Percentiles rank a stretch among this genome's conserved stretches.
phyloP scores from a whole-genome alignment of 108 stramenopile genomes.

The Stephanodiscus minutulus region DNA sequence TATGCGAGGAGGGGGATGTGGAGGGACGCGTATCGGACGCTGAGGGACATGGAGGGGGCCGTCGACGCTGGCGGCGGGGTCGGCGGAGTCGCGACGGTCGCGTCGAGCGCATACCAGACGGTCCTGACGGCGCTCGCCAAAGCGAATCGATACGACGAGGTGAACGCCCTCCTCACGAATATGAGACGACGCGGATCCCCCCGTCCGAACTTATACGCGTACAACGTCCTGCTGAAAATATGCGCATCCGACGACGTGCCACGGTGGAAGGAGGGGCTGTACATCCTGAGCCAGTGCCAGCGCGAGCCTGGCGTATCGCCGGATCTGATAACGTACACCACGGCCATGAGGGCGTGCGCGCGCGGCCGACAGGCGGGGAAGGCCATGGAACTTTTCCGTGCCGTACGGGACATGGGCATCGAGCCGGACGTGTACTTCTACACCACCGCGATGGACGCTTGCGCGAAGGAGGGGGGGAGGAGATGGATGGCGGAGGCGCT shows the following conservation, averaged over 20 bases:
- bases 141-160: conserved; percentile 51
- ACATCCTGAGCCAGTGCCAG: conserved; percentile 66
- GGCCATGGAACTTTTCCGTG: conserved; percentile 66
- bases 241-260: conserved; percentile 54
- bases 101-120: conserved; percentile 56
- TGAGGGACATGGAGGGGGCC: conserved; percentile 59
- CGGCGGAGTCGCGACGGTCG: background rate
- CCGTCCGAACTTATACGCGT: conserved; percentile 60
- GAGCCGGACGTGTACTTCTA: conserved; percentile 75
- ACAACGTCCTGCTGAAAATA: conserved; percentile 66
- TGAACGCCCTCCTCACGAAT: conserved; percentile 51
- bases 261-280: conserved; percentile 70
- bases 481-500: conserved; percentile 49
- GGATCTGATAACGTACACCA: conserved; percentile 81
- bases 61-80: background rate
- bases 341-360: conserved; percentile 76
- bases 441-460: conserved; percentile 82
- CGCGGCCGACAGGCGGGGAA: conserved; percentile 56
- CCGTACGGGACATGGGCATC: conserved; percentile 61
- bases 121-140: conserved; percentile 60
- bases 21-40: conserved; percentile 57
- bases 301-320: conserved; percentile 67
- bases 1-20: conserved; percentile 55
- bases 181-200: conserved; percentile 57
- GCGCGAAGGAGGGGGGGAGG: conserved; percentile 69